These are phyloP conservation scores for Penicillium aurantiogriseum DNA, from an alignment of 2,329 filamentous ascomycete species.

Conservation along the genomic window DNA sequence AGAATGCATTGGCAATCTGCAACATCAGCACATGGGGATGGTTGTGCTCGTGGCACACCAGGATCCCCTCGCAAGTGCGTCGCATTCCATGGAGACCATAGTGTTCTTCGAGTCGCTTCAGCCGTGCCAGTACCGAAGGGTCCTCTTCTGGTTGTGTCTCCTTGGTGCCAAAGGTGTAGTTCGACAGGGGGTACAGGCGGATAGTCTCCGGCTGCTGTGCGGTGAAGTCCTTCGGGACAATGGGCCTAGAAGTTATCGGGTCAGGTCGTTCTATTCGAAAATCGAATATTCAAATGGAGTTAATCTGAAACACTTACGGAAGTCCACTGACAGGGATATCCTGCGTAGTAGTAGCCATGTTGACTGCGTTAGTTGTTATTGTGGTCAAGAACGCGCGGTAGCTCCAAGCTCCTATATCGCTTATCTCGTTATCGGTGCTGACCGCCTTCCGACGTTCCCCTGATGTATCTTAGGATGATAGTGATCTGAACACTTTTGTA, in stretches of 20 bases:
- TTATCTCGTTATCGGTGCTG: not conserved
- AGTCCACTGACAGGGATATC: not conserved
- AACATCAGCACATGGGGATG: slow-evolving; percentile 98
- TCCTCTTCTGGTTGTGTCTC: slow-evolving; percentile 98
- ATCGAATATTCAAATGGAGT: not conserved
- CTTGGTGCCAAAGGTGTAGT: slow-evolving; percentile 98
- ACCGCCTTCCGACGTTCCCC: not conserved
- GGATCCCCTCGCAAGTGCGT: slow-evolving; percentile 91
- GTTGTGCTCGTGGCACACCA: slow-evolving; percentile 98
- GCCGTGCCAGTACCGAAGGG: slow-evolving; percentile 84
- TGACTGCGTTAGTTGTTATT: not conserved
- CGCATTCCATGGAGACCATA: slow-evolving; percentile 92
- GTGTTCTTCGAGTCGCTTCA: slow-evolving; percentile 95
- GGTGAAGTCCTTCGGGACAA: slow-evolving; percentile 79
- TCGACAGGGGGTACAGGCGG: slow-evolving; percentile 88
- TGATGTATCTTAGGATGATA: too few relatives aligned
- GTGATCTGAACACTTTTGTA: too few relatives aligned
- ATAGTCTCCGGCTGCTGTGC: slow-evolving; percentile 86
- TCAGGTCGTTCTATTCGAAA: slow-evolving; percentile 6
- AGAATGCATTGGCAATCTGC: slow-evolving; percentile 98
- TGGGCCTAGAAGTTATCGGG: slow-evolving; percentile 53
- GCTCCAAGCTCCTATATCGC: not conserved
- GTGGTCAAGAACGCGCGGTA: not conserved
- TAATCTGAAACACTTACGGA: slow-evolving; percentile 47
- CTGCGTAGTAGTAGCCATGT: not conserved